Percentiles rank a stretch among this genome's conserved stretches.
These are phyloP conservation scores for Cryptosporidium viatorum DNA, from an alignment of 169 alveolate species.

Conservation along the genomic window DNA sequence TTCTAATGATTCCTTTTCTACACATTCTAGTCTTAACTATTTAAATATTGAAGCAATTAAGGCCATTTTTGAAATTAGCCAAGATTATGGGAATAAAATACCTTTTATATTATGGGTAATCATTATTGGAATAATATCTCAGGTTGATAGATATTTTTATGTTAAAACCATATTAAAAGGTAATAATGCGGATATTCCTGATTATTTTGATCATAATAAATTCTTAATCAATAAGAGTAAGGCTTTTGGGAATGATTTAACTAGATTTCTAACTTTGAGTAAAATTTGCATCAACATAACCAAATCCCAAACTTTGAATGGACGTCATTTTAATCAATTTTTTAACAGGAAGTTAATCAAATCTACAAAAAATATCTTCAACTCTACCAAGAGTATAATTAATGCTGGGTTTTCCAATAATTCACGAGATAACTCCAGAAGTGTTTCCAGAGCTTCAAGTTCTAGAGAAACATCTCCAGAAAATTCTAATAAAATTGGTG, in stretches of 20 bases:
- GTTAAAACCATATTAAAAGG: constrained; percentile 28
- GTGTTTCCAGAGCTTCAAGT: background rate
- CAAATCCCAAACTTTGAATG: background rate
- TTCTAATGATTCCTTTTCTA: background rate
- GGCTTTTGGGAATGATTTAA: constrained; percentile 13
- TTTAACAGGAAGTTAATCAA: background rate
- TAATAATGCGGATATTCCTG: background rate
- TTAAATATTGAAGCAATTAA: constrained; percentile 41
- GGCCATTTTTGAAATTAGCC: constrained; percentile 20
- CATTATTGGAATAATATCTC: constrained; percentile 32
- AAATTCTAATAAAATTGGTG: background rate
- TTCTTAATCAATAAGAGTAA: background rate
- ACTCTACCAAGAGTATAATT: constrained; percentile 12
- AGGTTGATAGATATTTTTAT: constrained; percentile 40
- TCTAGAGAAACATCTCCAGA: constrained; percentile 9
- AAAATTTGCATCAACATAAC: constrained; percentile 28
- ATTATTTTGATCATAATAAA: constrained; percentile 16
- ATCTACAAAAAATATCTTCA: constrained; percentile 27
- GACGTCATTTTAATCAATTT: background rate
- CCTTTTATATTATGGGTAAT: constrained; percentile 35
- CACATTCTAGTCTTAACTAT: constrained; percentile 1
- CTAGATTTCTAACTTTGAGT: constrained; percentile 27
- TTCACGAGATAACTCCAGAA: constrained; percentile 4
- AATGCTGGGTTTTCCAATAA: background rate
- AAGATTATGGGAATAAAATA: constrained; percentile 9